Percentiles rank a stretch among this genome's conserved stretches.
Conservation (phyloP, 108 stramenopile species). For the Skeletonema grethae region DNA sequence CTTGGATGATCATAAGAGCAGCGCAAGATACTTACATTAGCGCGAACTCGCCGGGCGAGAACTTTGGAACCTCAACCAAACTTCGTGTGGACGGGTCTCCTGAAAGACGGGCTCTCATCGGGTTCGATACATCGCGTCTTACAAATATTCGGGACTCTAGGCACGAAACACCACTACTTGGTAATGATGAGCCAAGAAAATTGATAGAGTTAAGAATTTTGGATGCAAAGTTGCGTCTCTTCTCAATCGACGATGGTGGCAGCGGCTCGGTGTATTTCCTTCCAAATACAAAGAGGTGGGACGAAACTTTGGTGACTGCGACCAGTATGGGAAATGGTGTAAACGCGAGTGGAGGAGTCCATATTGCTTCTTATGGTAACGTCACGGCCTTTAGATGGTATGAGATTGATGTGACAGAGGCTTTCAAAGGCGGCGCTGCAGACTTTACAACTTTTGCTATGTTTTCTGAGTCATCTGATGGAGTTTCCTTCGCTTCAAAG, state of each 20-base stretch:
- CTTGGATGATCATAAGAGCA: background rate
- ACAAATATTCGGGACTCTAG: background rate
- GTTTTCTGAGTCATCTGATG: slow-evolving; percentile 1
- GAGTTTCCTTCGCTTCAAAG: slow-evolving; percentile 3
- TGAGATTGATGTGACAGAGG: slow-evolving; percentile 10
- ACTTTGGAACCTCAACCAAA: background rate
- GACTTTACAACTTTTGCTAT: slow-evolving; percentile 4
- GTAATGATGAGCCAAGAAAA: background rate
- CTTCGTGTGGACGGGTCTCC: background rate
- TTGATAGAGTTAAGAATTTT: background rate
- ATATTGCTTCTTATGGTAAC: background rate
- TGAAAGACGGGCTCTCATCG: background rate
- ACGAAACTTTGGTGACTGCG: background rate
- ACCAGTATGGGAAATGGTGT: background rate
- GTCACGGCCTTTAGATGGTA: background rate
- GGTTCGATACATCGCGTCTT: background rate
- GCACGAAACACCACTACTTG: background rate
- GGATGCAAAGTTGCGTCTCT: slow-evolving; percentile 3
- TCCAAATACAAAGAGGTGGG: slow-evolving; percentile 4
- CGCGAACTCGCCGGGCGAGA: background rate
- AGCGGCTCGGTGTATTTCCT: background rate
- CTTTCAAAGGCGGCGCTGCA: background rate
- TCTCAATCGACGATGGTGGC: background rate
- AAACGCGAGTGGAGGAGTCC: background rate
- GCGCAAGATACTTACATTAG: slow-evolving; percentile 5